Conservation (phyloP, 139 green algal species). For the Cymbomonas tetramitiformis region DNA sequence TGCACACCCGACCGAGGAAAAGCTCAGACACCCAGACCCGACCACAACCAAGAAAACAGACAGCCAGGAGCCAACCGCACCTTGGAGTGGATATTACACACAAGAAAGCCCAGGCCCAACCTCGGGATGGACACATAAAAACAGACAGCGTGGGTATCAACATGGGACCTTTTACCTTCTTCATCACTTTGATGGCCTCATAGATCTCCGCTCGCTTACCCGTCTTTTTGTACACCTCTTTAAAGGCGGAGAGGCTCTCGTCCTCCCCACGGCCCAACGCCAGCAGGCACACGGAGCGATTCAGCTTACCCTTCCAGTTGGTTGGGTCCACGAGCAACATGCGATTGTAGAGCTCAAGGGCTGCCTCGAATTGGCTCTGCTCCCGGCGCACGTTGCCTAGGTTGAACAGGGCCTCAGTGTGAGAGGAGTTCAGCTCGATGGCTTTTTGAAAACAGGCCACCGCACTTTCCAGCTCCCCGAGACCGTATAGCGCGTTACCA, state of each 20-base stretch:
- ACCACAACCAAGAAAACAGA: no score
- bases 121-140: no score
- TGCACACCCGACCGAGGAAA: neutral
- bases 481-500: conserved; percentile 37
- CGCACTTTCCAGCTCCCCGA: conserved; percentile 33
- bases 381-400: conserved; percentile 39
- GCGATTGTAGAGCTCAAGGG: conserved; percentile 33
- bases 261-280: conserved; percentile 26
- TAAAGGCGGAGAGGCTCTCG: conserved; percentile 25
- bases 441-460: conserved; percentile 30
- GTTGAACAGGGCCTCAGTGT: conserved; percentile 49
- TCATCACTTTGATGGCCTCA: conserved; percentile 24
- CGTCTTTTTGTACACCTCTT: conserved; percentile 18
- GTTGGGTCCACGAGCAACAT: conserved; percentile 29
- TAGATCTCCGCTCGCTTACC: conserved; percentile 27
- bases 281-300: conserved; percentile 42
- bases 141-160: no score
- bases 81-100: no score
- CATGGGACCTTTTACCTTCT: conserved; percentile 16
- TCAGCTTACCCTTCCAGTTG: conserved; percentile 45
- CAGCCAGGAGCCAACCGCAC: neutral
- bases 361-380: conserved; percentile 29
- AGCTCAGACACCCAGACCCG: neutral
- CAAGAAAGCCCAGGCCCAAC: no score
- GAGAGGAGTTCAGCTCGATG: conserved; percentile 21